Evolutionary conservation across 108 stramenopile genomes (phyloP), one percentile per base, ranked within the genome.

Genomic region (Cyclotella distinguenda): DNA sequence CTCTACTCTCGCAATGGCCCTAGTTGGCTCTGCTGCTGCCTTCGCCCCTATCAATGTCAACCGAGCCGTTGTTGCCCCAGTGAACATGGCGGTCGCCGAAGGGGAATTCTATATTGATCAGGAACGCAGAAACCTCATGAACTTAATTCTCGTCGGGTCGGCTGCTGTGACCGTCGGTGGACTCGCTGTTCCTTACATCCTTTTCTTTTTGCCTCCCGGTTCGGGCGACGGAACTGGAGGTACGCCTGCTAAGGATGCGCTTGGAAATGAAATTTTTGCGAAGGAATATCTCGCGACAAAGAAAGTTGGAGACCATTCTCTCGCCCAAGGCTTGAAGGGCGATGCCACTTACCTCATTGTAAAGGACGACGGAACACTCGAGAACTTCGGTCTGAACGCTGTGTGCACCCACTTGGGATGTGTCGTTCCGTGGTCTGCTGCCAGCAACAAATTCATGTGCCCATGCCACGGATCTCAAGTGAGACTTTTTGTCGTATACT

Each of bases 371-470:
- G 81, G 75, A 77, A 85, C 87, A 19, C 79, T 93, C 61, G 87
- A 93, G 67, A 66, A 36, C 36, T 89, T 86, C 60, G 91, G 88
- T 56, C 85, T 93, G 34, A 93, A 93, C 52, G 91, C 91, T 33
- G 96, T 98, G 56, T 98, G 97, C 95, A 98, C 97, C 18, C 97
- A 98, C 79, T 86, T 98, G 82, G 97, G 97, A 66, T 98, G 97
- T 66, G 96, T 98, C 48, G 97, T 98, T 44, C 97, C 97, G 50
- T 98, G 97, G 97, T 96, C 92, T 72, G 91, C 90, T 46, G 90
- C 94, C 56, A 84, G 87, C 78, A 96, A 96, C 95, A 97, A 98
- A 87, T 98, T 96, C 85, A 92, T 95, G 86, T 98, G 97, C 95
- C 97, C 97, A 53, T 98, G 97, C 88, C 97, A 98, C 82, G 97